Percentiles rank a stretch among this genome's conserved stretches.
Evolutionary conservation across 2,329 filamentous ascomycete genomes (phyloP).

Genomic region (Sporothrix pallida): DNA sequence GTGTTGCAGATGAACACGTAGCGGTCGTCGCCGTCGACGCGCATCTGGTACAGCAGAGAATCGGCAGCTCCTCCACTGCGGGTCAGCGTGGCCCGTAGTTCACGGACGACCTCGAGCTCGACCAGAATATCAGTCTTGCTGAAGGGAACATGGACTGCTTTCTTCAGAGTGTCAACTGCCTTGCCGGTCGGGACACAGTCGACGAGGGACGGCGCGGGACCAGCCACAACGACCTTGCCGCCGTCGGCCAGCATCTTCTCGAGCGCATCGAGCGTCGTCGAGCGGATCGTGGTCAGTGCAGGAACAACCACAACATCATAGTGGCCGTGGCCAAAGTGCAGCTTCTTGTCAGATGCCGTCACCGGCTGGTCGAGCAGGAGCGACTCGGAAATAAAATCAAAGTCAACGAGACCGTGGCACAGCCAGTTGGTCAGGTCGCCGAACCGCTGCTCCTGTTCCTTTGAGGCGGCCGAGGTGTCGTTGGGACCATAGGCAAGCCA

Average conservation of each 20-base stretch:
- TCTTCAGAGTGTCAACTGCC: neutral
- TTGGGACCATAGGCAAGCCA: constrained; percentile 8
- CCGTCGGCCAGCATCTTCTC: neutral
- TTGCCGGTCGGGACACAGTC: neutral
- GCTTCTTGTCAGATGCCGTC: neutral
- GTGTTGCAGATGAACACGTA: constrained; percentile 14
- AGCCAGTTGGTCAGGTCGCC: neutral
- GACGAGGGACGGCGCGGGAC: neutral
- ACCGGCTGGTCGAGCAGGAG: constrained; percentile 10
- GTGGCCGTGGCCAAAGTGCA: constrained; percentile 13
- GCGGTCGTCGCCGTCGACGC: constrained; percentile 9
- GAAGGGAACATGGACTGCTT: neutral
- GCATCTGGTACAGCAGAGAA: constrained; percentile 15
- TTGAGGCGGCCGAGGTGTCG: neutral
- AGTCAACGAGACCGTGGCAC: constrained; percentile 19
- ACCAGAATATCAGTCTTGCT: neutral
- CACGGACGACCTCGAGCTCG: constrained; percentile 1
- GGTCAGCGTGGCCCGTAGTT: neutral
- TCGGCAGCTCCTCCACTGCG: neutral
- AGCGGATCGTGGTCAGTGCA: neutral
- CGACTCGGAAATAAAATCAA: constrained; percentile 1
- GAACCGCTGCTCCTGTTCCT: neutral
- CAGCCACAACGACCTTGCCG: neutral
- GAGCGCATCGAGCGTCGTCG: neutral
- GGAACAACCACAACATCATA: neutral